Percentiles rank a stretch among this genome's conserved stretches.
phyloP scores from a whole-genome alignment of 2,329 filamentous ascomycete species.

The Nannizzia gypsea region DNA sequence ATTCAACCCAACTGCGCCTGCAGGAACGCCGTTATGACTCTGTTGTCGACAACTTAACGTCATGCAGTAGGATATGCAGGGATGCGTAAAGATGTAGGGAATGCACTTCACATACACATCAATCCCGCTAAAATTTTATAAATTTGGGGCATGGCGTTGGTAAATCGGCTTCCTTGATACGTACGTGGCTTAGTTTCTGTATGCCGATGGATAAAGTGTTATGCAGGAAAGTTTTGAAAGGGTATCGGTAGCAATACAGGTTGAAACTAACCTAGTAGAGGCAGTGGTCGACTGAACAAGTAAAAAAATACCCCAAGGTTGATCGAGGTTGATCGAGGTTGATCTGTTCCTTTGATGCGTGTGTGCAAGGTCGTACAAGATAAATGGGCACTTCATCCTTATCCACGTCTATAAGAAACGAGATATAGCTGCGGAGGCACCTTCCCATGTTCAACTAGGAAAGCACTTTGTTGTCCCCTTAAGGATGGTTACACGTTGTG shows the following conservation, averaged over 20 bases:
- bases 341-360: background rate
- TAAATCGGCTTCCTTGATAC: background rate
- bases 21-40: background rate
- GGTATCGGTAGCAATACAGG: background rate
- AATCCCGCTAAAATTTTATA: background rate
- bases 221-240: background rate
- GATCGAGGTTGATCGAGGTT: background rate
- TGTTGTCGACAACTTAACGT: background rate
- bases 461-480: background rate
- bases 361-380: background rate
- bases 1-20: background rate
- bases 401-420: background rate
- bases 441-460: background rate
- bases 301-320: background rate
- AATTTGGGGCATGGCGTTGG: background rate
- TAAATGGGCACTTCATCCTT: background rate
- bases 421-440: background rate
- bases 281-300: background rate
- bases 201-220: background rate
- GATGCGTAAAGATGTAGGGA: background rate
- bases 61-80: background rate
- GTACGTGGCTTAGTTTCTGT: background rate
- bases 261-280: background rate
- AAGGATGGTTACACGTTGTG: conserved; percentile 3
- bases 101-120: background rate